These are phyloP conservation scores for Xylariaceae sp. DNA, from an alignment of 2,329 filamentous ascomycete species.

Conservation along the genomic window DNA sequence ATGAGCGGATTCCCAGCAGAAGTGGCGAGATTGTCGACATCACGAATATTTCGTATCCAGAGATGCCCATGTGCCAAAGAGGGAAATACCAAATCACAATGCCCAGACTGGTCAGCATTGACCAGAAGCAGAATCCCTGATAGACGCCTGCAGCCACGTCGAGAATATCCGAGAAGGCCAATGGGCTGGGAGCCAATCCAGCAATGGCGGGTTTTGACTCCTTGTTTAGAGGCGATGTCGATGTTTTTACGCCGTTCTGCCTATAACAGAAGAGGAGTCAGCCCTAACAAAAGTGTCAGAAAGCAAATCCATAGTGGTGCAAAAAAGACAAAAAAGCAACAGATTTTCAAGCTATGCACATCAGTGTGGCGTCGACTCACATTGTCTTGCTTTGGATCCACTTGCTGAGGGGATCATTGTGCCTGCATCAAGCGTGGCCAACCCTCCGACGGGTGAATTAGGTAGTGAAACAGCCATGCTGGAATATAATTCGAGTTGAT, in stretches of 20 bases:
- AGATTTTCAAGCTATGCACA: no score
- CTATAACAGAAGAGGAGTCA: no score
- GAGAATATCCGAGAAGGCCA: constrained; percentile 71
- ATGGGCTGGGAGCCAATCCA: constrained; percentile 67
- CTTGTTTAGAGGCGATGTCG: constrained; percentile 61
- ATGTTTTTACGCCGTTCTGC: constrained; percentile 36
- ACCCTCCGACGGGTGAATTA: no score
- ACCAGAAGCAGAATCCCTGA: constrained; percentile 95
- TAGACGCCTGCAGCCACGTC: constrained; percentile 88
- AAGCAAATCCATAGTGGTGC: no score
- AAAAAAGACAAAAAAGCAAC: no score
- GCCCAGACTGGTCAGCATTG: constrained; percentile 84
- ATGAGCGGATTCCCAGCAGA: constrained; percentile 66
- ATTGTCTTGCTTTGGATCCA: no score
- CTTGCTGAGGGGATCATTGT: no score
- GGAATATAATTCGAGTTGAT: no score
- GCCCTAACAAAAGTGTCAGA: no score
- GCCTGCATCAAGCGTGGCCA: no score
- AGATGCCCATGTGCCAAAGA: constrained; percentile 98
- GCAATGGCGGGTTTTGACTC: constrained; percentile 73
- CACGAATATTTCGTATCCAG: constrained; percentile 87
- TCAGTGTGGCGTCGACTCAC: no score
- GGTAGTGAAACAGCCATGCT: no score
- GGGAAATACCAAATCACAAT: constrained; percentile 97
- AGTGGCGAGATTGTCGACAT: constrained; percentile 81